Conservation (phyloP, 371 early-diverging fungal species). For the Mucor indicus region DNA sequence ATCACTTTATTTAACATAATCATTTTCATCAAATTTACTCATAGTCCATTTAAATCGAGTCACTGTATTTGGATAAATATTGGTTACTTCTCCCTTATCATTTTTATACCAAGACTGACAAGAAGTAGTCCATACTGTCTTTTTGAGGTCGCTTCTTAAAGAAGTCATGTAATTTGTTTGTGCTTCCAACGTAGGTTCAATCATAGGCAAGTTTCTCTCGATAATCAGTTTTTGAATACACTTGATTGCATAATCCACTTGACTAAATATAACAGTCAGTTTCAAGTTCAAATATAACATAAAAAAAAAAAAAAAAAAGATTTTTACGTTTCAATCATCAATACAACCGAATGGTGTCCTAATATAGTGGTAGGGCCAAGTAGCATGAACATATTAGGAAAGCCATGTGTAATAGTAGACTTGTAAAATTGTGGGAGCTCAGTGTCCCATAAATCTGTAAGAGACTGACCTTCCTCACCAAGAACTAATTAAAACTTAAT, state of each 20-base stretch:
- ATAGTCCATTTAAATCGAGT: conserved; percentile 2
- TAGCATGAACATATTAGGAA: conserved; percentile 40
- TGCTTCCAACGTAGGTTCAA: conserved; percentile 18
- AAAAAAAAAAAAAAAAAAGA: not conserved
- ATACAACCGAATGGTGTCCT: conserved; percentile 30
- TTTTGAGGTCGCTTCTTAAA: conserved; percentile 23
- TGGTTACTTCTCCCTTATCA: conserved; percentile 18
- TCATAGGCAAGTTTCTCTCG: not conserved
- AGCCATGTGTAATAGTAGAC: conserved; percentile 21
- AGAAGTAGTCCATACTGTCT: conserved; percentile 31
- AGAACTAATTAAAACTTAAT: conserved; percentile 9
- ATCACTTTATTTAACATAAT: too few species aligned
- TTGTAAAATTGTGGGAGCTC: conserved; percentile 23
- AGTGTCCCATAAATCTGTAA: conserved; percentile 9
- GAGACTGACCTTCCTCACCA: conserved; percentile 11
- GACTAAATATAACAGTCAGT: conserved; percentile 2
- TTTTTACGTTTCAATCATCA: conserved; percentile 24
- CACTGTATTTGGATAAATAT: not conserved
- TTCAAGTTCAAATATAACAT: not conserved
- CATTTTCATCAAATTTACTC: too few species aligned
- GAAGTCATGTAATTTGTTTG: conserved; percentile 15
- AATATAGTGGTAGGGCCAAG: conserved; percentile 37
- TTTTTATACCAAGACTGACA: conserved; percentile 46
- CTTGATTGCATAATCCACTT: conserved; percentile 12
- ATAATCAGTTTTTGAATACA: conserved; percentile 1